A percentile compares a stretch with the other conserved stretches of the same genome.
phyloP scores from a whole-genome alignment of 2,329 filamentous ascomycete species.

The Ophiostoma angusticollis region DNA sequence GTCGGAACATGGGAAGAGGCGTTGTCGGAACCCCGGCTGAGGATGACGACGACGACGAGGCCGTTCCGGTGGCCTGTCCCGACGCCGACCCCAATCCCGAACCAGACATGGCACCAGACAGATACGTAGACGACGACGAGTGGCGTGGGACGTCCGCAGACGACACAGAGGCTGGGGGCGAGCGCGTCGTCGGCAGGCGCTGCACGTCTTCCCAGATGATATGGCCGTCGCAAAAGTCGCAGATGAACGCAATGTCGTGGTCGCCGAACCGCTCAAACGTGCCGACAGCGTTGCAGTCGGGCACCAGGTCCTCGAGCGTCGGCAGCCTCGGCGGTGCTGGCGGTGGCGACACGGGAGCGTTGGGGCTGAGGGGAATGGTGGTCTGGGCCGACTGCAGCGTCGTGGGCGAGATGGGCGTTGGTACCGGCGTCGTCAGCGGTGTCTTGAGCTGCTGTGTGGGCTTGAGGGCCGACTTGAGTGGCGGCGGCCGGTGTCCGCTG shows the following conservation, averaged over 20 bases:
- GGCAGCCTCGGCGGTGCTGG: constrained; percentile 4
- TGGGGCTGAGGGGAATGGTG: constrained; percentile 4
- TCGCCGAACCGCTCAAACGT: constrained; percentile 43
- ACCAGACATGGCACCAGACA: background rate
- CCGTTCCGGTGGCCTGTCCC: too few relatives aligned
- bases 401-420: background rate
- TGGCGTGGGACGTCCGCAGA: background rate
- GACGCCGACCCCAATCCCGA: too few relatives aligned
- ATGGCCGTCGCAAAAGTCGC: constrained; percentile 49
- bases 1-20: too few relatives aligned
- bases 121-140: background rate
- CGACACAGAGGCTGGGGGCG: constrained; percentile 18
- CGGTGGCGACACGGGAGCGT: constrained; percentile 2
- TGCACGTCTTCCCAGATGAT: constrained; percentile 45
- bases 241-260: constrained; percentile 42
- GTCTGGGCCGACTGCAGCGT: background rate
- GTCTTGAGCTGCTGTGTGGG: background rate
- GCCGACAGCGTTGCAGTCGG: constrained; percentile 39
- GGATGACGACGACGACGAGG: too few relatives aligned
- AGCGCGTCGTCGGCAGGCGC: constrained; percentile 35
- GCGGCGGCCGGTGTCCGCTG: background rate
- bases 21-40: too few relatives aligned
- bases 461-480: background rate
- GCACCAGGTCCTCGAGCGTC: constrained; percentile 33
- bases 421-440: background rate